Percentiles rank a stretch among this genome's conserved stretches.
Conservation (phyloP, 306 rosid genomes). For the Boehmeria nivea region DNA sequence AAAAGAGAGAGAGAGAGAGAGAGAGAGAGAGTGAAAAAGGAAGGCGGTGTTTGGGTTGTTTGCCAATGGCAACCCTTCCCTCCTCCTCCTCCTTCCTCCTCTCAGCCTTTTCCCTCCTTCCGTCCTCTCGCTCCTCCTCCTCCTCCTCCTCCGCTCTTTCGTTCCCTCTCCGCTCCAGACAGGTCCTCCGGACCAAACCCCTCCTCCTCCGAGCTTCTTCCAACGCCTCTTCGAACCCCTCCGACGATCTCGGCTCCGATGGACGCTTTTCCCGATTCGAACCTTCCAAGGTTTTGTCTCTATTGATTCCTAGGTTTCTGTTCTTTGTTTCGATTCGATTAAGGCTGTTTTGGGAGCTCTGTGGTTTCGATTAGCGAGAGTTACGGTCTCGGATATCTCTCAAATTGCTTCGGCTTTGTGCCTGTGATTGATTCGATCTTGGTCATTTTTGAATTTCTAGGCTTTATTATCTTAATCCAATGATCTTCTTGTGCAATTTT, state of each 20-base stretch:
- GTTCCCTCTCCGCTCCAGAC: conserved; percentile 24
- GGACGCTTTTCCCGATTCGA: conserved; percentile 4
- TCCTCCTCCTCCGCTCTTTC: conserved; percentile 7
- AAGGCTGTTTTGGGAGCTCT: no score
- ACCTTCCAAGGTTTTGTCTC: conserved; percentile 42
- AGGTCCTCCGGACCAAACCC: conserved; percentile 15
- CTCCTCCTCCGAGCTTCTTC: conserved; percentile 49
- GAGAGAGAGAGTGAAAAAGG: background rate
- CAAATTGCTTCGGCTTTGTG: background rate
- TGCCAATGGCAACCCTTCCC: conserved; percentile 69
- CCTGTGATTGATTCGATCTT: background rate
- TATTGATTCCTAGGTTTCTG: background rate
- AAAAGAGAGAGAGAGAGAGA: background rate
- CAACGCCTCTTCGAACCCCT: conserved; percentile 32
- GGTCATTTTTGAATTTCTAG: no score
- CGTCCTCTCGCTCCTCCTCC: no score
- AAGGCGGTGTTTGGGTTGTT: conserved; percentile 26
- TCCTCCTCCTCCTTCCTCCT: conserved; percentile 46
- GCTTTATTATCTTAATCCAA: no score
- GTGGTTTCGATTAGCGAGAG: no score
- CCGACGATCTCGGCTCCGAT: conserved; percentile 42
- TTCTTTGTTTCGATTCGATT: background rate
- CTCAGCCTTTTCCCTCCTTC: conserved; percentile 35
- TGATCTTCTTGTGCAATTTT: background rate
- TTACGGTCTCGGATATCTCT: no score